These are phyloP conservation scores for Populus nigra DNA, from an alignment of 345 rosid genomes.

Conservation along the genomic window DNA sequence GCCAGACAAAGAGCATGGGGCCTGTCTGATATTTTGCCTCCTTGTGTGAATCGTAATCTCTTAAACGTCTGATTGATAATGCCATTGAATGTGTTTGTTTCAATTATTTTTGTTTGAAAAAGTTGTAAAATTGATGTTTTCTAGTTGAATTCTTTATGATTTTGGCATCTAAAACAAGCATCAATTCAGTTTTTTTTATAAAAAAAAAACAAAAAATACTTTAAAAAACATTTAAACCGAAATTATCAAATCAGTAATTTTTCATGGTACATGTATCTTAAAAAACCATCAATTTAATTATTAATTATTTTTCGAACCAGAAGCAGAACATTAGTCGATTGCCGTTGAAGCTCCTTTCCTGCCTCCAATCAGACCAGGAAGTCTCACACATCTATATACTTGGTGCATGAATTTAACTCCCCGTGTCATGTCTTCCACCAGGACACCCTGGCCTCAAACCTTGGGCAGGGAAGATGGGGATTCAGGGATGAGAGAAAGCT, in stretches of 20 bases:
- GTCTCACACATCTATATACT: not conserved
- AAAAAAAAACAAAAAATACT: no score
- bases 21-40: not conserved
- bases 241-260: no score
- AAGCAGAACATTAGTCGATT: not conserved
- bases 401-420: not conserved
- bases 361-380: not conserved
- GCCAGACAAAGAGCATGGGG: not conserved
- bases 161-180: no score
- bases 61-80: not conserved
- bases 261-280: no score
- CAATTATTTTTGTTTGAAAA: no score
- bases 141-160: no score
- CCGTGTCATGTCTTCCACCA: not conserved
- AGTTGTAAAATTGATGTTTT: no score
- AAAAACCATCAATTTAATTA: no score
- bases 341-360: not conserved
- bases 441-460: not conserved
- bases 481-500: not conserved
- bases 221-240: no score
- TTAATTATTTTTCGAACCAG: no score
- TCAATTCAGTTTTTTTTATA: no score
- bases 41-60: not conserved
- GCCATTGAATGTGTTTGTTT: no score
- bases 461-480: not conserved